Evolutionary conservation across 805 yeast genomes (phyloP), one percentile per base, ranked within the genome.

Genomic region (Starmera amethionina): DNA sequence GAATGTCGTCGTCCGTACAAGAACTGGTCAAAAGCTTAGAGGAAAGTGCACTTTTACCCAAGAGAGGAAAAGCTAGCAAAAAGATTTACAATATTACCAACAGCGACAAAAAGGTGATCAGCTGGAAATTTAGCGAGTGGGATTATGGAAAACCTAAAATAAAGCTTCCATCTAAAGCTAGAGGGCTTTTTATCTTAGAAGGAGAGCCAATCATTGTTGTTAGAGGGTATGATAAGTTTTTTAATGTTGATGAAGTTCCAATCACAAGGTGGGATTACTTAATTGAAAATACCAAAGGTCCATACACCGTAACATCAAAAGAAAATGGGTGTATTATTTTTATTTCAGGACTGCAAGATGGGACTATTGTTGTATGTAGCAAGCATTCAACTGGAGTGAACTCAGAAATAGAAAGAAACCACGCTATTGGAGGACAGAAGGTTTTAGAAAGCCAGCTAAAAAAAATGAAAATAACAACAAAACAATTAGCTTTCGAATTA

Each of bases 261-360:
- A 46, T 46, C 6, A 81, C 95, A 0, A 70, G 65, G 43, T 68
- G 77, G 66, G 61, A 59, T 0, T 52, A 56, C 48, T 54, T 88
- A 5, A 49, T 52, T n/a, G 37, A 47, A 1, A 50, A 65, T 29
- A 80, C 93, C 0, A 29, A 33, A 5, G 96, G 96, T 0, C 96
- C 97, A 0, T 93, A 82, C 57, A 74, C 72, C 15, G 73, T 88
- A 3, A 79, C 96, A 0, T 67, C 81, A 31, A 93, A 93, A 56
- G 94, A 94, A 42, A 93, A 93, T 55, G 99, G 99, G 0, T 93
- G 97, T 53, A 88, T 93, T 40, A 78, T 85, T 2, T 77, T 93
- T 44, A 70, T 93, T 12, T 70, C 95, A 1, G 97, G 90, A 0
- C 60, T 86, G 14, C 70, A 64, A 16, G 80, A 82, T 50, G 96